phyloP scores from a whole-genome alignment of 257 asterid genomes.

The Cinchona pubescens region DNA sequence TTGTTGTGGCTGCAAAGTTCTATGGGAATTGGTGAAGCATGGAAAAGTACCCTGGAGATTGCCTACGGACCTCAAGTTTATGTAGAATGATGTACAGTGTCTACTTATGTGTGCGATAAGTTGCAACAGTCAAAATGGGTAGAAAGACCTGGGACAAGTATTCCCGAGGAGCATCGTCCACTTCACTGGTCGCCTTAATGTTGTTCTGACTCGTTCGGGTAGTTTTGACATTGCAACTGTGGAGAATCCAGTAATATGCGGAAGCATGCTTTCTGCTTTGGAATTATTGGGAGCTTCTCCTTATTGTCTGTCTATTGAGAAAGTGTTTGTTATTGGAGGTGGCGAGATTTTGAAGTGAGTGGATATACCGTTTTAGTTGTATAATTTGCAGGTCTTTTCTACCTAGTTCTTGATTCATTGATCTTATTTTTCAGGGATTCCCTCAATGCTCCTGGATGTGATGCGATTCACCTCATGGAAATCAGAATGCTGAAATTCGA shows the following conservation, averaged over 20 bases:
- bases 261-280: constrained; percentile 64
- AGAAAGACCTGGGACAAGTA: constrained; percentile 98
- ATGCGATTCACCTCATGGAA: constrained; percentile 85
- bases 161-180: constrained; percentile 73
- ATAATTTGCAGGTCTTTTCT: background rate
- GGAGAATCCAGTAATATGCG: constrained; percentile 63
- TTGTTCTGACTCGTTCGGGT: constrained; percentile 77
- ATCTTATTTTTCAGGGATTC: constrained; percentile 59
- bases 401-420: constrained; percentile 4
- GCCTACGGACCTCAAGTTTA: constrained; percentile 83
- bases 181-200: constrained; percentile 91
- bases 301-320: constrained; percentile 58
- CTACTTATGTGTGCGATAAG: too few species aligned
- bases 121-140: constrained; percentile 96
- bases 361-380: constrained; percentile 2
- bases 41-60: constrained; percentile 87
- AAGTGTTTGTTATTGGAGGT: constrained; percentile 87
- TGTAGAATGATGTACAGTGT: too few species aligned
- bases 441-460: constrained; percentile 75
- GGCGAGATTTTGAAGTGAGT: constrained; percentile 84
- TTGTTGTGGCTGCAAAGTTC: constrained; percentile 86
- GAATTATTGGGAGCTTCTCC: constrained; percentile 69
- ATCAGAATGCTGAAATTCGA: constrained; percentile 52
- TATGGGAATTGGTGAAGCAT: constrained; percentile 91
- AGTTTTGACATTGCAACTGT: constrained; percentile 44